These are phyloP conservation scores for Proliferodiscus dingleyae DNA, from an alignment of 2,329 filamentous ascomycete species.

Conservation along the genomic window DNA sequence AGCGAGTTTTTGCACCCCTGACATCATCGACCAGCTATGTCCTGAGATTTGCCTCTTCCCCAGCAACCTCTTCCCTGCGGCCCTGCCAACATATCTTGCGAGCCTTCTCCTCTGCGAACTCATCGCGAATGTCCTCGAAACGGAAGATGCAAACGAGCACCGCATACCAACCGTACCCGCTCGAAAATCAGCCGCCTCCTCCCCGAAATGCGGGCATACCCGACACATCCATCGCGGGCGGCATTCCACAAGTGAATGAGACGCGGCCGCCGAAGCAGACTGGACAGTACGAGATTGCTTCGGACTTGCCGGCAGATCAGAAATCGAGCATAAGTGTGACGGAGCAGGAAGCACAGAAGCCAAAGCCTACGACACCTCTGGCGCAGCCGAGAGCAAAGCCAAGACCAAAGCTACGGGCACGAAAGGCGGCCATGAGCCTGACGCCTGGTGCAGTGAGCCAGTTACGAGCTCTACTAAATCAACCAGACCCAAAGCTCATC, in stretches of 20 bases:
- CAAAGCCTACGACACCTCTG: conserved; percentile 44
- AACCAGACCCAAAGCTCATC: conserved; percentile 88
- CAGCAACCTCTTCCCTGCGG: conserved; percentile 31
- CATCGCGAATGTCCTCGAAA: conserved; percentile 44
- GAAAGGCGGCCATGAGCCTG: conserved; percentile 88
- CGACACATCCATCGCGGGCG: conserved; percentile 56
- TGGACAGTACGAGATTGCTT: conserved; percentile 28
- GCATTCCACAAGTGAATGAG: conserved; percentile 37
- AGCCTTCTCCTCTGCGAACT: conserved; percentile 42
- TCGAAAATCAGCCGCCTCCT: conserved; percentile 51
- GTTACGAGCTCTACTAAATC: conserved; percentile 69
- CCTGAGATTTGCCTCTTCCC: conserved; percentile 27
- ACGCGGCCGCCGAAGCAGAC: conserved; percentile 40
- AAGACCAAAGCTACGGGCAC: conserved; percentile 65
- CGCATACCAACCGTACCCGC: conserved; percentile 55
- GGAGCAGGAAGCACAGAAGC: conserved; percentile 64
- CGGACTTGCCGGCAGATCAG: conserved; percentile 20
- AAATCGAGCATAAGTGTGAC: conserved; percentile 42
- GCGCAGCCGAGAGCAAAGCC: conserved; percentile 41
- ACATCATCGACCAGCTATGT: conserved; percentile 27
- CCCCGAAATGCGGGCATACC: conserved; percentile 51
- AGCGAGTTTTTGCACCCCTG: conserved; percentile 27
- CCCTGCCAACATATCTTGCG: conserved; percentile 38
- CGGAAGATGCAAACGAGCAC: conserved; percentile 62
- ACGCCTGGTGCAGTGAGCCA: conserved; percentile 76